Evolutionary conservation across 129 eudicot genomes (phyloP), one percentile per base, ranked within the genome.

Genomic region (Arctium minus): DNA sequence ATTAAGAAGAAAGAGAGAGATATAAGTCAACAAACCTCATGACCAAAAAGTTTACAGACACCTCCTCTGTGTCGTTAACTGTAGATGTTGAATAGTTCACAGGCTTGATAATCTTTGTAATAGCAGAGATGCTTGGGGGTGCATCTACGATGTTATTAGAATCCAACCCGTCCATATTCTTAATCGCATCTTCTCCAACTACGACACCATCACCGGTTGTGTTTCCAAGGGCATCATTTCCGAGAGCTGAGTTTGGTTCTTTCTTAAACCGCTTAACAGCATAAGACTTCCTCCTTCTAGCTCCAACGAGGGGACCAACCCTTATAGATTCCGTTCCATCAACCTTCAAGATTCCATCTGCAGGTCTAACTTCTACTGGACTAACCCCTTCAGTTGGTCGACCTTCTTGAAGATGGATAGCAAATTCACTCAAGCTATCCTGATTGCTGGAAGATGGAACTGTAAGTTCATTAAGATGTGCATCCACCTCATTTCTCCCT

Each of bases 211-310:
- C 72, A n/a, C 67, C 62, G 22, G 76, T 84, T 27, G 48, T 78
- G 40, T 50, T 42, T 22, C 69, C 17, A 7, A 35, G 38, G 17
- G 69, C 84, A 79, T 84, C 87, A 39, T 86, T 81, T 50, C 29
- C 39, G 4, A 71, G 32, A 71, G 46, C 33, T 1, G 86, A 60
- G 46, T 67, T 75, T 37, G 88, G 62, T n/a, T 89, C 93, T 44
- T 85, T 84, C 78, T 84, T 88, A 81, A 90, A 96, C 91, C 97
- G 87, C 72, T 85, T 89, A n/a, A 96, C 98, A 68, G 87, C 91
- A 82, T 88, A 91, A 33, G 97, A 87, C 65, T 96, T 96, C 88
- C 98, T 93, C 84, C 86, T 90, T 78, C 86, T 86, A 65, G 98
- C 85, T 56, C 94, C 88, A 85, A 83, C 53, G 17, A 82, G 81